Conservation (phyloP, 2,329 filamentous ascomycete species). For the Mycosphaerella sp. region DNA sequence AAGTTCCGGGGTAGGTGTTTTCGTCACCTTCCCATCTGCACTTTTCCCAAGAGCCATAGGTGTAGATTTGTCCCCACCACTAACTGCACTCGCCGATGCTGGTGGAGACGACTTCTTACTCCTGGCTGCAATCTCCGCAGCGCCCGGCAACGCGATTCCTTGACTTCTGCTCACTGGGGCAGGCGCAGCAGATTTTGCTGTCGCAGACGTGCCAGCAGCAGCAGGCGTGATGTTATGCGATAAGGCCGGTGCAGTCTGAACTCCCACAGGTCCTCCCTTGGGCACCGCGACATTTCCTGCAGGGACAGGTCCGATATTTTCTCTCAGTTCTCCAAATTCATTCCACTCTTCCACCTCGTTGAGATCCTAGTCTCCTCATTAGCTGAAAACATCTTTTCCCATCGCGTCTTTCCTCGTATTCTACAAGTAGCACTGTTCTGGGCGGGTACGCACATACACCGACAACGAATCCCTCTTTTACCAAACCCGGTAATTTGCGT, state of each 20-base stretch:
- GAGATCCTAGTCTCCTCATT: slow-evolving; percentile 58
- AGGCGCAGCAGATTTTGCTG: slow-evolving; percentile 23
- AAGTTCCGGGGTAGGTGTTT: neutral
- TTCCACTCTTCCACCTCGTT: slow-evolving; percentile 98
- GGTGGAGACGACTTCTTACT: neutral
- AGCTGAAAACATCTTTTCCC: no score
- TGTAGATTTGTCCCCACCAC: no score
- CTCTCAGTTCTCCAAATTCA: slow-evolving; percentile 90
- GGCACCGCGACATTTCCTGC: slow-evolving; percentile 22
- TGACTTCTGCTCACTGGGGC: slow-evolving; percentile 19
- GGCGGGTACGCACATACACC: slow-evolving; percentile 57
- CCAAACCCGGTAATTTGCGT: slow-evolving; percentile 79
- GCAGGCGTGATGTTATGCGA: slow-evolving; percentile 10
- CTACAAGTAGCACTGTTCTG: neutral
- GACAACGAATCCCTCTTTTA: slow-evolving; percentile 78
- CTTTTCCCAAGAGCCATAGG: neutral
- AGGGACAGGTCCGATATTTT: slow-evolving; percentile 61
- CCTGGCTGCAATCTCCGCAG: slow-evolving; percentile 30
- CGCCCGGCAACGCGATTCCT: slow-evolving; percentile 28
- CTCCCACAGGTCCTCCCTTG: slow-evolving; percentile 24
- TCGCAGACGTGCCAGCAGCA: neutral
- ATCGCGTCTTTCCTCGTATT: no score
- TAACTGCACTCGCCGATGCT: no score
- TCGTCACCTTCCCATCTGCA: neutral
- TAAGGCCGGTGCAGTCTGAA: slow-evolving; percentile 25